These are phyloP conservation scores for Epicoccum nigrum DNA, from an alignment of 2,329 filamentous ascomycete species.

Conservation along the genomic window DNA sequence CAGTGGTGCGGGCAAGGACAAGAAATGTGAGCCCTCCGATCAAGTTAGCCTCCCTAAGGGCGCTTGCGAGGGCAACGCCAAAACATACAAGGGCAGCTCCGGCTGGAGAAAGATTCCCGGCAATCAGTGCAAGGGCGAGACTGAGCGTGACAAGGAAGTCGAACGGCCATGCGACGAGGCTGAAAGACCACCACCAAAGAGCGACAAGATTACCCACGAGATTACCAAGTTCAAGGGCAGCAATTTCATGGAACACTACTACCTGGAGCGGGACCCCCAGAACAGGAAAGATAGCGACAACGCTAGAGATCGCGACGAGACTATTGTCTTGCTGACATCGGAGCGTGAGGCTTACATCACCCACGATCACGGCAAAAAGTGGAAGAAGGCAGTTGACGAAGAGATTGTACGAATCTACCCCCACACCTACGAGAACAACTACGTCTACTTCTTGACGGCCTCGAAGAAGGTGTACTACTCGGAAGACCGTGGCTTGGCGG, in stretches of 20 bases:
- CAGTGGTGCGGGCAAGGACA: constrained; percentile 54
- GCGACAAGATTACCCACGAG: constrained; percentile 69
- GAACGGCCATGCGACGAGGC: constrained; percentile 77
- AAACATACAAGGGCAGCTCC: constrained; percentile 82
- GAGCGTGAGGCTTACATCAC: constrained; percentile 72
- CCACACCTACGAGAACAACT: constrained; percentile 81
- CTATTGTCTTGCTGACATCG: constrained; percentile 66
- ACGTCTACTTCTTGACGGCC: constrained; percentile 82
- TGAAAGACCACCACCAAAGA: constrained; percentile 59
- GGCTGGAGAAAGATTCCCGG: constrained; percentile 89
- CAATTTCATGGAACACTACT: constrained; percentile 65
- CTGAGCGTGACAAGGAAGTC: constrained; percentile 57
- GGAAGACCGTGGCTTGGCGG: constrained; percentile 69
- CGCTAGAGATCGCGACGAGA: constrained; percentile 69
- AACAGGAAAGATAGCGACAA: constrained; percentile 80
- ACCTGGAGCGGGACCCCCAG: constrained; percentile 73
- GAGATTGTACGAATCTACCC: constrained; percentile 74
- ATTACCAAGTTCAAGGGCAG: constrained; percentile 68
- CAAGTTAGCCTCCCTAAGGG: constrained; percentile 71
- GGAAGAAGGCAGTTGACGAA: constrained; percentile 75
- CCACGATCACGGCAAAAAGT: constrained; percentile 86
- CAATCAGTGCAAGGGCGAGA: constrained; percentile 55
- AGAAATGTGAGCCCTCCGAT: constrained; percentile 70
- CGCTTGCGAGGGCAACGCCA: constrained; percentile 72
- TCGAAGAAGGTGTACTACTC: constrained; percentile 77